A percentile compares a stretch with the other conserved stretches of the same genome.
These are phyloP conservation scores for Rhodotorula glutinis DNA, from an alignment of 1,284 basidiomycete genomes.

Conservation along the genomic window DNA sequence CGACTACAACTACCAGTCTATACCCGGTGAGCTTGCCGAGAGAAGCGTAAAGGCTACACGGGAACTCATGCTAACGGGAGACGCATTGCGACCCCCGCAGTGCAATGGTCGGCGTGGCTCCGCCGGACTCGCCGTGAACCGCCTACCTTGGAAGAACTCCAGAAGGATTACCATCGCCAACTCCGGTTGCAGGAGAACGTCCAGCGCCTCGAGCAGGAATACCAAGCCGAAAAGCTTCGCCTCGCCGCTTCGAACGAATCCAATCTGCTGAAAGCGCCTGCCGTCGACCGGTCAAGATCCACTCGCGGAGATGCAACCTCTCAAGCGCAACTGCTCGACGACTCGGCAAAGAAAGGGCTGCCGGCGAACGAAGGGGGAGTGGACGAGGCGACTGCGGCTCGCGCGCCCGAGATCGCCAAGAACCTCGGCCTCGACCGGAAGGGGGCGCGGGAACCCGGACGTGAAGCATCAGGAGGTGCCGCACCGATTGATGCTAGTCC, in stretches of 20 bases:
- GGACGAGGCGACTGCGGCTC: neutral
- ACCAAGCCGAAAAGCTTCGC: slow-evolving; percentile 27
- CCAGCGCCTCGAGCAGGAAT: slow-evolving; percentile 15
- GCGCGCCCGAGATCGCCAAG: slow-evolving; percentile 9
- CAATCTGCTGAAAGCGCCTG: neutral
- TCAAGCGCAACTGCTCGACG: too few species aligned
- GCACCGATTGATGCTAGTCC: neutral
- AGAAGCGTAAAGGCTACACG: too few species aligned
- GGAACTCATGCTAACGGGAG: too few species aligned
- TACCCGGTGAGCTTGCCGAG: neutral
- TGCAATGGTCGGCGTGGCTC: slow-evolving; percentile 37
- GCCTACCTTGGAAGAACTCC: slow-evolving; percentile 23
- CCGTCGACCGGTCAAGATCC: neutral
- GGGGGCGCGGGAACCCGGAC: neutral
- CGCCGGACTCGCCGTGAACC: slow-evolving; percentile 28
- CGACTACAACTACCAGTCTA: slow-evolving; percentile 29
- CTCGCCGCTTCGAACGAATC: neutral
- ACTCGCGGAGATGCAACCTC: too few species aligned
- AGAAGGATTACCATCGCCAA: slow-evolving; percentile 19
- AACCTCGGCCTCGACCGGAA: slow-evolving; percentile 5
- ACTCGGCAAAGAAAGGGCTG: neutral
- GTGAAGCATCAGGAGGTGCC: slow-evolving; percentile 13
- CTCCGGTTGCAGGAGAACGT: slow-evolving; percentile 24
- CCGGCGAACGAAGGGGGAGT: slow-evolving; percentile 11
- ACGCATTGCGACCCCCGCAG: neutral